Evolutionary conservation across 2,329 filamentous ascomycete genomes (phyloP).

Genomic region (Xylaria polymorpha): DNA sequence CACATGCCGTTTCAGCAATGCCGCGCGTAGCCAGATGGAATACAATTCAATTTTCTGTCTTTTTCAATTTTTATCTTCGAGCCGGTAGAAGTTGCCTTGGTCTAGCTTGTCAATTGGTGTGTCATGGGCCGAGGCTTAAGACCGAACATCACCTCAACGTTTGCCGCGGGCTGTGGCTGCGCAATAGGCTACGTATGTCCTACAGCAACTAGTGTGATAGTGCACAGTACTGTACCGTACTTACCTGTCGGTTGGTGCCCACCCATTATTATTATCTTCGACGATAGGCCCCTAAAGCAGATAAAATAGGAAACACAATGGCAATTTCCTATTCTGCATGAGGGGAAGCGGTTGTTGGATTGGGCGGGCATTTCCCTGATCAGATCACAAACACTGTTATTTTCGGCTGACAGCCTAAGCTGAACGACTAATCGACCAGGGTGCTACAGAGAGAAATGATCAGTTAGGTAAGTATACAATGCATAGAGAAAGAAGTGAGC

Average conservation of each 20-base stretch:
- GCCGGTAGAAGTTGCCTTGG: not conserved
- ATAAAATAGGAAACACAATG: conserved; percentile 5
- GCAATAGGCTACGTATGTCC: conserved; percentile 2
- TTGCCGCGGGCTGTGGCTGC: not conserved
- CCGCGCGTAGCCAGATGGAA: conserved; percentile 1
- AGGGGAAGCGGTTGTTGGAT: conserved; percentile 6
- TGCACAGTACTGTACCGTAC: not conserved
- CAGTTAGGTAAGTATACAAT: conserved; percentile 9
- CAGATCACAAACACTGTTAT: conserved; percentile 23
- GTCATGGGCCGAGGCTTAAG: conserved; percentile 12
- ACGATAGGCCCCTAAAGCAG: not conserved
- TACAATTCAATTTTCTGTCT: not conserved
- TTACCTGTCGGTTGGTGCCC: not conserved
- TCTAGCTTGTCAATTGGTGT: not conserved
- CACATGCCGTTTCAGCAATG: not conserved
- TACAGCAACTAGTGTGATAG: not conserved
- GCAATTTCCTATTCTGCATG: not conserved
- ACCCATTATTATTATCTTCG: conserved; percentile 2
- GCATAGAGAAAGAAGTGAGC: conserved; percentile 5
- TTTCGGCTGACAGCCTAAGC: conserved; percentile 29
- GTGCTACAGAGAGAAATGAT: conserved; percentile 18
- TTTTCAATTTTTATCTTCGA: not conserved
- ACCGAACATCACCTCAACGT: not conserved
- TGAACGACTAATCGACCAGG: conserved; percentile 25
- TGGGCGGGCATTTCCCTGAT: conserved; percentile 9